Base-by-base conservation (phyloP, 768 basidiomycete genomes). In the Paxillus rubicundulus region DNA sequence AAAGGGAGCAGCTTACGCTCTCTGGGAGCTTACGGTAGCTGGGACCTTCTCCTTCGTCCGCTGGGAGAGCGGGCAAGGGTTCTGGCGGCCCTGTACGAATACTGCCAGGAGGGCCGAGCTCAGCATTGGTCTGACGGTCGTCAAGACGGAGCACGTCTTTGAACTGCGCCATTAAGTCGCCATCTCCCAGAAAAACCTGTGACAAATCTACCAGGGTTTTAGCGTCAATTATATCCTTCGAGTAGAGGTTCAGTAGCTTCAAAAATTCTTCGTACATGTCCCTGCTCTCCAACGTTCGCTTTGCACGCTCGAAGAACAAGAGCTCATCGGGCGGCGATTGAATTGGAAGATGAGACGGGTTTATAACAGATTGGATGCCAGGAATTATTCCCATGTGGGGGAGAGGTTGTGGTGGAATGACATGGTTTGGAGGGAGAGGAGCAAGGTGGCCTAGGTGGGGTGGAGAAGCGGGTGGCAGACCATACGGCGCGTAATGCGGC, bases 281-380 rank as follows among this genome's bases (percentile, higher is more conserved):
- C 54, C 82, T 79, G 66, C 76, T 82, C 64, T 90, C 90, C 8
- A 92, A 70, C 0, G 83, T 75, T 58, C 85, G 86, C 70, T 89
- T 96, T 57, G 93, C 90, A 38, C 90, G 84, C 64, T 98, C 97
- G 65, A 98, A 98, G 78, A 98, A 98, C 12, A 88, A 74, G 30
- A 94, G 80, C 63, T 97, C 93, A 54, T 92, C 89, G 10, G 81
- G 78, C 1, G 82, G 63, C 20, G 71, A 63, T 50, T 72, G 71
- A 1, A 72, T 69, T 38, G 63, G 49, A 45, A 64, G 47, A 57
- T 70, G 69, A 24, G 65, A 51, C 53, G 66, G 37, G 63, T 48
- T 55, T n/a, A 61, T 54, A 45, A 61, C 49, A 8, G 61, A 47
- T 20, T 55, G 56, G 4, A 38, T n/a, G 20, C 45, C 41, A 42